Conservation (phyloP, 2,329 filamentous ascomycete species). For the Diaporthe aspalathi region DNA sequence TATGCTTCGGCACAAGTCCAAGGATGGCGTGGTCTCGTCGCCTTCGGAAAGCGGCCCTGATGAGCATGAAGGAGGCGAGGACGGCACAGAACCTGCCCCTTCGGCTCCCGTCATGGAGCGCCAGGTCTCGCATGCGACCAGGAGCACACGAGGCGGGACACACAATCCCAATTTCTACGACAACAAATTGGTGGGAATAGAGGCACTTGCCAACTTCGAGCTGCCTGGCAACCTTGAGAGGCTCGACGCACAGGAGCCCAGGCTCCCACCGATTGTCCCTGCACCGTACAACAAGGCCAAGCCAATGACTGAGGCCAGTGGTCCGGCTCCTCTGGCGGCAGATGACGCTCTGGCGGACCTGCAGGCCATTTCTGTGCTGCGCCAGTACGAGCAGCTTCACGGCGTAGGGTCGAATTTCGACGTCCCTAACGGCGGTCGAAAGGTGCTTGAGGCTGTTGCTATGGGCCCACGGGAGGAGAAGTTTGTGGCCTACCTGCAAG, state of each 20-base stretch:
- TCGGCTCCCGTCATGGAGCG: conserved; percentile 71
- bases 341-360: conserved; percentile 68
- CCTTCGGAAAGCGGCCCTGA: conserved; percentile 65
- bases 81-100: conserved; percentile 58
- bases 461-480: conserved; percentile 59
- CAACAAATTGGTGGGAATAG: conserved; percentile 68
- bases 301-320: conserved; percentile 66
- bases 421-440: conserved; percentile 63
- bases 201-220: conserved; percentile 70
- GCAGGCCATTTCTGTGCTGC: conserved; percentile 68
- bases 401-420: conserved; percentile 68
- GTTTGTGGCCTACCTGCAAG: conserved; percentile 61
- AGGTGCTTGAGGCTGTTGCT: conserved; percentile 66
- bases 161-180: conserved; percentile 67
- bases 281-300: conserved; percentile 70
- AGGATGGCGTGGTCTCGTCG: conserved; percentile 63
- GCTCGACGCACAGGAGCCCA: conserved; percentile 66
- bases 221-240: conserved; percentile 69
- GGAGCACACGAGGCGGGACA: conserved; percentile 68
- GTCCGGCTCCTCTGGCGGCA: conserved; percentile 60
- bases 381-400: conserved; percentile 65
- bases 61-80: conserved; percentile 58
- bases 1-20: conserved; percentile 67
- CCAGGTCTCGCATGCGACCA: conserved; percentile 71
- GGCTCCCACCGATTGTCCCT: conserved; percentile 67